Conservation (phyloP, 495 filamentous ascomycete genomes). For the Hyaloscypha bicolor region DNA sequence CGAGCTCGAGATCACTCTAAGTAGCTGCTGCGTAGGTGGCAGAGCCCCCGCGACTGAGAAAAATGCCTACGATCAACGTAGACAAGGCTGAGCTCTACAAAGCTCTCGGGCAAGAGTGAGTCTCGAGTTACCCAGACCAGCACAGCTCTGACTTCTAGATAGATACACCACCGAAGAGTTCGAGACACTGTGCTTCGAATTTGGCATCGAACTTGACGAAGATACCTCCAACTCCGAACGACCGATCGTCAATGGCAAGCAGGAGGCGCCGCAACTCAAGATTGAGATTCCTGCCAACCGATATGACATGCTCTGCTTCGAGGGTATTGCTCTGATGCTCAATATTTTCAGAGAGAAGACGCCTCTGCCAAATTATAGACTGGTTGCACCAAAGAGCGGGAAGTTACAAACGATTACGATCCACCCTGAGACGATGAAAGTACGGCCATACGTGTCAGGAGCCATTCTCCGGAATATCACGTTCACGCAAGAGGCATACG, state of each 20-base stretch:
- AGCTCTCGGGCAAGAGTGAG: constrained; percentile 85
- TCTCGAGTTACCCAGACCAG: constrained; percentile 24
- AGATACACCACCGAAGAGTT: constrained; percentile 93
- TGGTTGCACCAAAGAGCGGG: constrained; percentile 69
- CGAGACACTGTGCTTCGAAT: constrained; percentile 97
- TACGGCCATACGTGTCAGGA: constrained; percentile 83
- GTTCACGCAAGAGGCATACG: constrained; percentile 88
- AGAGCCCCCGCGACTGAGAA: constrained; percentile 27
- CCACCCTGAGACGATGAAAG: constrained; percentile 73
- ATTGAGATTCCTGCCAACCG: constrained; percentile 99
- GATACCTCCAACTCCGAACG: constrained; percentile 80
- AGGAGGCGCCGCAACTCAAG: constrained; percentile 91
- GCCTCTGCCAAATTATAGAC: constrained; percentile 73
- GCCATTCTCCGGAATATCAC: constrained; percentile 87
- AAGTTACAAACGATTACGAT: constrained; percentile 80
- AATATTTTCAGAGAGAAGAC: constrained; percentile 87
- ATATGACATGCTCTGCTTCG: constrained; percentile 99
- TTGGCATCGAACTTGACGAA: constrained; percentile 96
- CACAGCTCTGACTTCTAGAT: constrained; percentile 23
- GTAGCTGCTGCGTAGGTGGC: constrained; percentile 8
- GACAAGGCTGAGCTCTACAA: constrained; percentile 95
- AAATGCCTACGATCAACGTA: constrained; percentile 91
- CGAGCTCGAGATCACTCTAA: not conserved
- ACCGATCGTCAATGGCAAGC: constrained; percentile 72
- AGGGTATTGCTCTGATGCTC: constrained; percentile 92